Percentiles rank a stretch among this genome's conserved stretches.
These are phyloP conservation scores for Chaetomium cochliodes DNA, from an alignment of 495 filamentous ascomycete genomes.

Conservation along the genomic window DNA sequence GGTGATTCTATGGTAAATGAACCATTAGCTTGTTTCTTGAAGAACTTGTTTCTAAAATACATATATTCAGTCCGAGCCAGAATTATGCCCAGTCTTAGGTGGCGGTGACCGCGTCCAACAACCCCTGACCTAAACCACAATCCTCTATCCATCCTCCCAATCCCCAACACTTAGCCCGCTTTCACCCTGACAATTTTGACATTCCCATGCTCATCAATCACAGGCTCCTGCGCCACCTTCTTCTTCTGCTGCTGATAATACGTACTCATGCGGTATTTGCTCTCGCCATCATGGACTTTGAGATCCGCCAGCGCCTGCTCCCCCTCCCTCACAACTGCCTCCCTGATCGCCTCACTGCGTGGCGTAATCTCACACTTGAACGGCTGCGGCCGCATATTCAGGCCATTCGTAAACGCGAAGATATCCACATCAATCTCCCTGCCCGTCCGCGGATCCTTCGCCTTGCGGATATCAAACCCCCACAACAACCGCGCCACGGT, in stretches of 20 bases:
- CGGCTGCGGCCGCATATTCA: conserved; percentile 56
- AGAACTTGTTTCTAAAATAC: too few species aligned
- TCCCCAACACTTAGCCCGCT: not conserved
- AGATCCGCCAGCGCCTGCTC: conserved; percentile 53
- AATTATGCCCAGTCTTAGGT: too few species aligned
- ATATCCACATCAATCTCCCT: conserved; percentile 55
- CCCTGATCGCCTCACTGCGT: conserved; percentile 49
- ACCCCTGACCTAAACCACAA: too few species aligned
- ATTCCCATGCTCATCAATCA: conserved; percentile 35
- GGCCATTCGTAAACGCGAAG: conserved; percentile 53
- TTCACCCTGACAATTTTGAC: conserved; percentile 33
- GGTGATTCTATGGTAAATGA: too few species aligned
- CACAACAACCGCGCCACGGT: conserved; percentile 56
- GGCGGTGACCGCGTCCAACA: too few species aligned
- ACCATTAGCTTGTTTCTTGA: too few species aligned
- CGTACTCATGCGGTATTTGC: conserved; percentile 56
- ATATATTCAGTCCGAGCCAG: too few species aligned
- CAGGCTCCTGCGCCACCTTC: conserved; percentile 33
- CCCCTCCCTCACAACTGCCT: conserved; percentile 56
- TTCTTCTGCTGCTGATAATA: conserved; percentile 46
- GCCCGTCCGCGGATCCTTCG: conserved; percentile 45
- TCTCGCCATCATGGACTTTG: conserved; percentile 58
- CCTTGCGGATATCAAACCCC: conserved; percentile 55
- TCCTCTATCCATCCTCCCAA: too few species aligned
- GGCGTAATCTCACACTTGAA: conserved; percentile 52